A percentile compares a stretch with the other conserved stretches of the same genome.
These are phyloP conservation scores for Thyridium curvatum DNA, from an alignment of 2,329 filamentous ascomycete species.

Conservation along the genomic window DNA sequence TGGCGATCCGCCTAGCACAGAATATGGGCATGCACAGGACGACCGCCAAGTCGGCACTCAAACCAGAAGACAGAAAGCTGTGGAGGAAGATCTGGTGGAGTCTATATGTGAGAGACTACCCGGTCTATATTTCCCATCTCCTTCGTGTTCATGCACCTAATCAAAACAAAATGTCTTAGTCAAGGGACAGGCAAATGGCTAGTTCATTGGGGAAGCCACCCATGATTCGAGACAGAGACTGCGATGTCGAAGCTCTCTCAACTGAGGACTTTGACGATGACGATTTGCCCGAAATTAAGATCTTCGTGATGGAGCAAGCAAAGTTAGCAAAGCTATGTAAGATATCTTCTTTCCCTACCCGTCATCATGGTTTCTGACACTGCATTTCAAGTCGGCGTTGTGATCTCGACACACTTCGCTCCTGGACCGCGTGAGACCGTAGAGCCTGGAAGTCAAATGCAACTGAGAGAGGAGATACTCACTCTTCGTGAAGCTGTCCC, in stretches of 20 bases:
- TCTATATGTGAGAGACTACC: constrained; percentile 3
- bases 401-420: background rate
- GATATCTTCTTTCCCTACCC: background rate
- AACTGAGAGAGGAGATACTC: too few relatives aligned
- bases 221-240: constrained; percentile 2
- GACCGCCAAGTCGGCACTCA: constrained; percentile 1
- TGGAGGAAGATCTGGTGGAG: constrained; percentile 4
- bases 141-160: too few relatives aligned
- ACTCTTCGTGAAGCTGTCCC: too few relatives aligned
- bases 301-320: constrained; percentile 3
- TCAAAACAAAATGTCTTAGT: too few relatives aligned
- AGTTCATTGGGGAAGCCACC: constrained; percentile 2
- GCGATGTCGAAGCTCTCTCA: constrained; percentile 1
- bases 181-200: constrained; percentile 1
- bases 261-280: background rate
- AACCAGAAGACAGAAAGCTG: background rate
- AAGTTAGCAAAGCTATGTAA: constrained; percentile 1
- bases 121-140: too few relatives aligned
- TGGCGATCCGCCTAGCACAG: constrained; percentile 1
- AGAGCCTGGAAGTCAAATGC: too few relatives aligned
- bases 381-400: background rate
- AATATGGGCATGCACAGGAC: constrained; percentile 4
- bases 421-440: background rate
- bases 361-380: too few relatives aligned
- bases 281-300: background rate